These are phyloP conservation scores for Zangia roseola DNA, from an alignment of 768 basidiomycete species.

Conservation along the genomic window DNA sequence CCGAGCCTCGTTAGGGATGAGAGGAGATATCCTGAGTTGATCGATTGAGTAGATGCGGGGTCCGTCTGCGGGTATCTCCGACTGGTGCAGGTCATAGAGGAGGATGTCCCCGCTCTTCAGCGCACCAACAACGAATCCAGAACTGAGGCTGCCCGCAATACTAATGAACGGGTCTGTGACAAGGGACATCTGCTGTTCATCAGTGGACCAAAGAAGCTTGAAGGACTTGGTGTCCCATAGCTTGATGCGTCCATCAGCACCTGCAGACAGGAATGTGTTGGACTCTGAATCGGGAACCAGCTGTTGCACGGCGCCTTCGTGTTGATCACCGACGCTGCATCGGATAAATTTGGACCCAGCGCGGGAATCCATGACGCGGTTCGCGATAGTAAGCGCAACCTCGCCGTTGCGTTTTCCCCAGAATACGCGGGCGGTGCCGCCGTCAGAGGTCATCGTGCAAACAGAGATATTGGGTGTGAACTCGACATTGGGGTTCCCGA, in stretches of 20 bases:
- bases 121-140: constrained; percentile 49
- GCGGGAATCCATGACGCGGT: constrained; percentile 56
- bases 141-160: constrained; percentile 43
- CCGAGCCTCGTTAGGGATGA: constrained; percentile 21
- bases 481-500: constrained; percentile 75
- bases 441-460: constrained; percentile 58
- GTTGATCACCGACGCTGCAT: constrained; percentile 57
- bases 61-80: constrained; percentile 14
- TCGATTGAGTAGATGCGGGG: constrained; percentile 16
- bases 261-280: constrained; percentile 48
- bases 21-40: constrained; percentile 39
- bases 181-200: constrained; percentile 31
- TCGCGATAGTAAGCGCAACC: constrained; percentile 57
- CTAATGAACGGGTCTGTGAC: constrained; percentile 51
- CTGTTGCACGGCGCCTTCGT: constrained; percentile 58
- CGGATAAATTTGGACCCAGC: constrained; percentile 45
- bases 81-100: constrained; percentile 50
- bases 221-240: constrained; percentile 64
- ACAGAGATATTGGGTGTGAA: constrained; percentile 66
- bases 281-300: constrained; percentile 47
- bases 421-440: constrained; percentile 61
- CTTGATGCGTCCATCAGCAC: constrained; percentile 66
- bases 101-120: constrained; percentile 56
- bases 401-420: constrained; percentile 78
- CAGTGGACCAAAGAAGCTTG: constrained; percentile 64